Base-by-base conservation (phyloP, 495 filamentous ascomycete species). In the Talaromyces trachyspermus region DNA sequence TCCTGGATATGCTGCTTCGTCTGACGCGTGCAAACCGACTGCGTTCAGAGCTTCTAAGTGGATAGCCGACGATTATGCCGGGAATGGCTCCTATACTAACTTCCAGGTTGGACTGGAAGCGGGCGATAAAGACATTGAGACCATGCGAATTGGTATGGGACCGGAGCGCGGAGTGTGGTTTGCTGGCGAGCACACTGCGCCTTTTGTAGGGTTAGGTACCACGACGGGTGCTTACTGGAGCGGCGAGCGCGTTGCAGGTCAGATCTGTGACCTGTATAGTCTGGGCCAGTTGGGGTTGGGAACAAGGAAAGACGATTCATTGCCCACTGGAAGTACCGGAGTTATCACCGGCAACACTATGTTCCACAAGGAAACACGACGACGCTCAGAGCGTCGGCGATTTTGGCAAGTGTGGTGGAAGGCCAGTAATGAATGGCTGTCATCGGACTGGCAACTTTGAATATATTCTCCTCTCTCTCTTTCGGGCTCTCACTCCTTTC, bases 171-270 rank as follows among this genome's bases (percentile, higher is more conserved):
- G 83, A 1, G 53, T 96, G 3, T 98, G 90, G 90, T 78, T 96
- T 54, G 92, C 91, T 1, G 91, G 91, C 0, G 91, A 98, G 63
- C 92, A 96, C 66, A 95, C 90, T 22, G 81, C 88, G 20, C 91
- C 91, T 22, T 94, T 95, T 63, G 79, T 90, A 15, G 88, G 86
- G 12, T 61, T 95, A 42, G 90, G 90, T 1, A 95, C 89, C 6
- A 84, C 81, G 9, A 90, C 88, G 2, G 90, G 90, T 2, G 90
- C 90, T 9, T 96, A 88, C 51, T 95, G 88, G 89, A 89, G 86
- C 61, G 91, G 91, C 1, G 87, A 96, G 65, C 74, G 74, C 5
- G 86, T 86, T 25, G 90, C 76, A 11, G 75, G 65, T 52, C 77
- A 83, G 62, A 72, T 95, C 22, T 65, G 73, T 43, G 59, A 57